Base-by-base conservation (phyloP, 768 basidiomycete genomes). In the Udeniomyces megalosporus region DNA sequence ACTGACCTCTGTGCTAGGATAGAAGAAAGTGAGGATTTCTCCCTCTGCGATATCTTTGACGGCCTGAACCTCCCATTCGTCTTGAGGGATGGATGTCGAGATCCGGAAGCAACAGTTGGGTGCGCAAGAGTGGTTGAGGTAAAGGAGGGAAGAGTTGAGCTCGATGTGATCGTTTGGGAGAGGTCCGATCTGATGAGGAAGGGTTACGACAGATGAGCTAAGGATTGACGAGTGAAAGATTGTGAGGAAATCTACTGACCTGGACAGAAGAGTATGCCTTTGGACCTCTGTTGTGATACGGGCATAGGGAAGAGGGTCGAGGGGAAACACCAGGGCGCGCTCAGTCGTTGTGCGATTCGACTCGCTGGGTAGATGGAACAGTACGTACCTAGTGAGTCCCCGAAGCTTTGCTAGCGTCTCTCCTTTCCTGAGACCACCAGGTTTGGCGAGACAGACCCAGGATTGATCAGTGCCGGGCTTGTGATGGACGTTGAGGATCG, bases 121-220 rank as follows among this genome's bases (percentile, higher is more conserved):
- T 3, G 6, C 15, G 48, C 62, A 63, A 3, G 62, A 63, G 48
- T 58, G 56, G 50, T 63, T 63, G 56, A 50, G 34, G 51, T 58
- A 63, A 22, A 63, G 57, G 26, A 63, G 47, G 17, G 56, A 44
- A 7, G 62, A 58, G 44, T 63, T 57, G 49, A 63, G 56, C 51
- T 63, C 62, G 24, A 63, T 58, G 62, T 63, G 55, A 6, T 61
- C 60, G 8, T 29, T 34, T 1, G 48, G 49, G 29, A 26, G 28
- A 6, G 57, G 49, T 4, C 56, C 56, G 50, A 46, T 55, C 57
- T 63, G 62, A 1, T 52, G 35, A 3, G 51, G 49, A 28, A 49
- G 47, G 54, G 26, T 28, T 17, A 14, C 8, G 14, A 49, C 24
- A 15, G 14, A 28, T 11, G 26, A 35, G 8, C 28, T 14, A 47